Base-by-base conservation (phyloP, 2,329 filamentous ascomycete species). In the Tolypocladium ovalisporum region DNA sequence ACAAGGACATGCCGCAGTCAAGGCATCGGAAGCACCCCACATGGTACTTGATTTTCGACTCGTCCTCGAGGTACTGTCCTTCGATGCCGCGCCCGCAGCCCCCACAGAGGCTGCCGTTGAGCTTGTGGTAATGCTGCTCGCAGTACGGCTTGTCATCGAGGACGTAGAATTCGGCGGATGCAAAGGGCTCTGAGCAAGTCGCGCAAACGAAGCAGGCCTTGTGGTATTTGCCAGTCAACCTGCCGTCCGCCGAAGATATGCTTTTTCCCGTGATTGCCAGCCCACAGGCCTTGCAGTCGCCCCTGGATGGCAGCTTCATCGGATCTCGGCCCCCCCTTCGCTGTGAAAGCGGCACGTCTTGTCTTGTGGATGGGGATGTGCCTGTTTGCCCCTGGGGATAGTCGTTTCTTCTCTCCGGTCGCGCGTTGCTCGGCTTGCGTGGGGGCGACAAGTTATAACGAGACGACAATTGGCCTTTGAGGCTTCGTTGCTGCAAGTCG, bases 161-260 rank as follows among this genome's bases (percentile, higher is more conserved):
- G 13, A 99, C 92, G 69, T 99, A 99, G 66, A 97, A 97, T 59
- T 94, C 91, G 1, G 90, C 83, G 0, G 91, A 96, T 24, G 85
- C 78, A 68, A 97, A 99, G 1, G 91, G 87, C 56, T 85, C 80
- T 13, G 79, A 77, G 75, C 94, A 99, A 1, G 88, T 91, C 5
- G 84, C 83, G 78, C 94, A 99, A 13, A 93, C 89, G 68, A 99
- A 97, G 71, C 93, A 99, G 5, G 87, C 82, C 71, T 95, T 96
- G 78, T 99, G 94, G 71, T 96, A 99, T 61, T 91, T 87, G 12
- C 94, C 94, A 0, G 90, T 96, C 29, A 99, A 78, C 29, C 92
- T 86, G 19, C 94, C 94, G 65, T 97, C 94, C 0, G 91, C 91
- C 17, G 91, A 96, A 37, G 93, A 96, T 58, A 99, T 86, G 1